Base-by-base conservation (phyloP, 179 eudicot genomes). In the Silene coronaria region DNA sequence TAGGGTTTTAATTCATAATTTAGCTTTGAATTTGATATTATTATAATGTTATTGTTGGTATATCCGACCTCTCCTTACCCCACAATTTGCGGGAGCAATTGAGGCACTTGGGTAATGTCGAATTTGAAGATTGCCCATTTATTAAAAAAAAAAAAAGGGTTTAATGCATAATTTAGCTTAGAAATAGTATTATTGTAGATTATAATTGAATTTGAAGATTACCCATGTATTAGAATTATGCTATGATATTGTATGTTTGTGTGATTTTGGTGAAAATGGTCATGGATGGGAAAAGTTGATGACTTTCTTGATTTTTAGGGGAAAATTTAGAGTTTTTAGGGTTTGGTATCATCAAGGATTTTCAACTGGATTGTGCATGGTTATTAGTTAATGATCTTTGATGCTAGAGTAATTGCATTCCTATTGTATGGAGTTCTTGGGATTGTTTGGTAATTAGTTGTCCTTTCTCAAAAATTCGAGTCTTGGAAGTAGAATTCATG, bases 61-160 rank as follows among this genome's bases (percentile, higher is more conserved):
- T 10, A 42, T 42, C 3, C 13, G 12, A 42, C 46, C 46, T 13
- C 46, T 10, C 9, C 46, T 42, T 42, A 42, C 46, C 46, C 10
- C 46, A 13, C 46, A 42, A 42, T 42, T 42, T 10, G 2, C 46
- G 13, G 13, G 51, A 45, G 4, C 51, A 45, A 45, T 45, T 45
- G 51, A 45, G 51, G 14, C 16, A 12, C 16, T 45, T 14, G 76
- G 9, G 14, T 65, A 32, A 30, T 12, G 7, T 5, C 6, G 46
- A 32, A 65, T 65, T 65, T 65, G 46, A 65, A 65, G 70, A 65
- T 65, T 28, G 2, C 36, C 67, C 67, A 26, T 63, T 21, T 28
- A 32, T 16, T 65, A 2, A 55, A 14, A 65, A 45, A 14, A 65
- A 45, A 2, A 11, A 9, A 11, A 45, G 51, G 16, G 51, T 45